phyloP scores from a whole-genome alignment of 768 basidiomycete species.

The Boletus patriciae region DNA sequence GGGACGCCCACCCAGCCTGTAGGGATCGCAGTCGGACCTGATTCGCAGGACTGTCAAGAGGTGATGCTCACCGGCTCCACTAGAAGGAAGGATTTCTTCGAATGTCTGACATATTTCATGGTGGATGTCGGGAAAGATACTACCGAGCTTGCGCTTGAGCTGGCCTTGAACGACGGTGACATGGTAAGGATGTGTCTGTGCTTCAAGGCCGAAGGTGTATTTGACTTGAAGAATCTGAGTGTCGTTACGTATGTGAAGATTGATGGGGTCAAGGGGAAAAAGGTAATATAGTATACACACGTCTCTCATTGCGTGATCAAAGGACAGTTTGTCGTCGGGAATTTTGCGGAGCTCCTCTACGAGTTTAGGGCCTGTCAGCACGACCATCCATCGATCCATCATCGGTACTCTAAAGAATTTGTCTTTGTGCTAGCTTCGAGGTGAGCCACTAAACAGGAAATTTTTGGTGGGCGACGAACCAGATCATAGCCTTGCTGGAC shows the following conservation, averaged over 20 bases:
- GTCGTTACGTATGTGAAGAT: constrained; percentile 19
- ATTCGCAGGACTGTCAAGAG: constrained; percentile 8
- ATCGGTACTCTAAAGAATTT: constrained; percentile 45
- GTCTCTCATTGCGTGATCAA: constrained; percentile 39
- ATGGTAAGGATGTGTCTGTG: constrained; percentile 38
- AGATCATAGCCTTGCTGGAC: constrained; percentile 39
- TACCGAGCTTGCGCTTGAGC: constrained; percentile 36
- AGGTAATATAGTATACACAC: constrained; percentile 27
- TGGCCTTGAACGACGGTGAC: constrained; percentile 32
- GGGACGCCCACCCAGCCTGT: constrained; percentile 34
- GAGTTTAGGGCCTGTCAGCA: constrained; percentile 42
- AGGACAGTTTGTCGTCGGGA: constrained; percentile 48
- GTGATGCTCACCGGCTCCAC: constrained; percentile 19
- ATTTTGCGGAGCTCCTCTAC: constrained; percentile 53
- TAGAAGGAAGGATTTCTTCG: constrained; percentile 28
- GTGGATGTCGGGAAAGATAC: constrained; percentile 34
- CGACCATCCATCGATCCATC: constrained; percentile 46
- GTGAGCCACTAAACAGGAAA: constrained; percentile 14
- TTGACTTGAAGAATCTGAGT: constrained; percentile 38
- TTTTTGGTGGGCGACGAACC: constrained; percentile 18
- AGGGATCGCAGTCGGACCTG: constrained; percentile 1
- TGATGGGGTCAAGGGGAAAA: constrained; percentile 1
- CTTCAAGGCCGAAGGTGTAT: constrained; percentile 38
- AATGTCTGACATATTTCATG: constrained; percentile 37
- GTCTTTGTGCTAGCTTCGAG: constrained; percentile 28